Base-by-base conservation (phyloP, 2,329 filamentous ascomycete species). In the Xylaria digitata region DNA sequence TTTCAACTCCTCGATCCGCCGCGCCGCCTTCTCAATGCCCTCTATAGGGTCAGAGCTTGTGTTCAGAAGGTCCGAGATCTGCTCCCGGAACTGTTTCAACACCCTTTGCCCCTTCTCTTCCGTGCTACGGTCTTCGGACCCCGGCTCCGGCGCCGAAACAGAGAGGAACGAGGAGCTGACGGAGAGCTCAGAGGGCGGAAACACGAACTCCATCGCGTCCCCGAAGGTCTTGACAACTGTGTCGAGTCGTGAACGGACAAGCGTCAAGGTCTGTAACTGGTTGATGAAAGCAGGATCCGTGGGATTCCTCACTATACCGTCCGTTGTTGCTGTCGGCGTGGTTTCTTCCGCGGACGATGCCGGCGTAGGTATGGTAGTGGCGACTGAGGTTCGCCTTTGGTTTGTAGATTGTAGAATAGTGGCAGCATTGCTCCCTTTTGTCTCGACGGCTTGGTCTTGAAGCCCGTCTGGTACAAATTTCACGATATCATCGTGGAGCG, bases 131-230 rank as follows among this genome's bases (percentile, higher is more conserved):
- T 85, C 80, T 58, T 78, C 75, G 13, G 81, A 85, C 19, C 89
- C 90, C 0, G 89, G 86, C 62, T 95, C 92, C 0, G 95, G 94
- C 0, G 92, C 93, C 0, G 94, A 97, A 13, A 97, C 93, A 6
- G 93, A 96, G 53, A 97, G 89, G 75, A 97, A 94, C 0, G 92
- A 94, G 0, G 93, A 95, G 52, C 90, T 88, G 63, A 96, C 87
- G 0, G 92, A 95, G 13, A 94, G 81, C 76, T 97, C 94, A 0
- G 92, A 96, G 0, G 95, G 94, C 0, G 95, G 93, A 56, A 97
- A 89, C 0, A 93, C 91, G 86, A 97, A 98, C 73, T 96, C 91
- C 92, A 98, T 97, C 37, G 96, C 95, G 73, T 96, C 91, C 46
- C 94, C 95, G 78, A 99, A 99, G 0, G 90, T 91, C 78, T 92